Conservation (phyloP, 1,139 yeast genomes). For the Pichia sp. region DNA sequence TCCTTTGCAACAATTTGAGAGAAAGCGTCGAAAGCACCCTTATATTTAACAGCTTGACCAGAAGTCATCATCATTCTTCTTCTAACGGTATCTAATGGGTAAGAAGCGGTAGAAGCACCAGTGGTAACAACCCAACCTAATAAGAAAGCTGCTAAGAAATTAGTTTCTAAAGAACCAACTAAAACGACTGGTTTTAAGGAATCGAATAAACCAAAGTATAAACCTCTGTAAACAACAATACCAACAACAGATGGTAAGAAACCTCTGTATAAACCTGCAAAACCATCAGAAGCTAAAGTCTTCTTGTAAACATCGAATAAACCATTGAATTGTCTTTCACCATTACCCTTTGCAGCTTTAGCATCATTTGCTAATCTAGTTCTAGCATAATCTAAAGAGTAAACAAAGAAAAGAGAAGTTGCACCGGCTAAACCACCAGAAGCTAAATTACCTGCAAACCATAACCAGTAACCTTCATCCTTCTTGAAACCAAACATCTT, state of each 20-base stretch:
- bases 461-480: constrained; percentile 59
- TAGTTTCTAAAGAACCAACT: constrained; percentile 66
- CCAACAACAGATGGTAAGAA: constrained; percentile 79
- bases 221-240: constrained; percentile 78
- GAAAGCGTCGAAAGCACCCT: constrained; percentile 72
- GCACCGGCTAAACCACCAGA: constrained; percentile 86
- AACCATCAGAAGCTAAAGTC: constrained; percentile 70
- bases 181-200: constrained; percentile 71
- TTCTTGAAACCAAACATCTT: constrained; percentile 70
- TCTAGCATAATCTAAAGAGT: constrained; percentile 79
- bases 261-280: constrained; percentile 80
- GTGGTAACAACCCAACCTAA: constrained; percentile 79
- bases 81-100: constrained; percentile 79
- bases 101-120: constrained; percentile 73
- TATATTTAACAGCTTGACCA: constrained; percentile 73
- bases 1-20: constrained; percentile 63
- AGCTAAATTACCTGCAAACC: constrained; percentile 77
- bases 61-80: constrained; percentile 89
- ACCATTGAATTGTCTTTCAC: constrained; percentile 76
- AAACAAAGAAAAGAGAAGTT: constrained; percentile 65
- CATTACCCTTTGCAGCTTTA: constrained; percentile 58
- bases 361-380: constrained; percentile 83
- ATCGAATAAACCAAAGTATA: constrained; percentile 77
- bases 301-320: constrained; percentile 70
- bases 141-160: constrained; percentile 67